Evolutionary conservation across 2,329 filamentous ascomycete genomes (phyloP).

Genomic region (Alternaria sp.): DNA sequence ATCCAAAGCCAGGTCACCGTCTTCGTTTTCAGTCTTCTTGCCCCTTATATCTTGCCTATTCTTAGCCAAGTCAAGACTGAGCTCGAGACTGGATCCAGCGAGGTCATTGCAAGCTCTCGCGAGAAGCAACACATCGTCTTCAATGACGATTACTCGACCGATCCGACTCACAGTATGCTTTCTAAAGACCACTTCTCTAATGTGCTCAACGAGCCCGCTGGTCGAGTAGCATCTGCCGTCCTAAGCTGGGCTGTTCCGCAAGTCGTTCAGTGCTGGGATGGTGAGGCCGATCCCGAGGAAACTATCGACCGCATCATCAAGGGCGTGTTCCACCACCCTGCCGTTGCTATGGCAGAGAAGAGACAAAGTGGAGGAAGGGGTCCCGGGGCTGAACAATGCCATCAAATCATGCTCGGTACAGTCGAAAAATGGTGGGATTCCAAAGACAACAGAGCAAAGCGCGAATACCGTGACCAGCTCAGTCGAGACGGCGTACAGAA

Average conservation of each 20-base stretch:
- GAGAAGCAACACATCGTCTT: constrained; percentile 89
- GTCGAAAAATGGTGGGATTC: constrained; percentile 84
- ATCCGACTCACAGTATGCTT: constrained; percentile 95
- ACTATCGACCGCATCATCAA: constrained; percentile 78
- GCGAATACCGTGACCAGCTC: constrained; percentile 76
- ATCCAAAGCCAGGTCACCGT: constrained; percentile 85
- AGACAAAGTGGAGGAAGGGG: constrained; percentile 51
- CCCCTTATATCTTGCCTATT: constrained; percentile 85
- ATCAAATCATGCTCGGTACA: constrained; percentile 77
- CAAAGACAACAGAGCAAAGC: constrained; percentile 68
- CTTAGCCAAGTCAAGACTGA: constrained; percentile 87
- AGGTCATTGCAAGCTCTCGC: constrained; percentile 85
- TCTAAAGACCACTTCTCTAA: constrained; percentile 96
- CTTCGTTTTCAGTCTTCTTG: constrained; percentile 91
- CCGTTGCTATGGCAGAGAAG: constrained; percentile 72
- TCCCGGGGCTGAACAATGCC: constrained; percentile 68
- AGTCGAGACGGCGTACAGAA: constrained; percentile 78
- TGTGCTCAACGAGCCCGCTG: constrained; percentile 85
- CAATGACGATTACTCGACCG: constrained; percentile 74
- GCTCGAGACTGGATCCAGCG: constrained; percentile 82
- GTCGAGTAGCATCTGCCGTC: constrained; percentile 79
- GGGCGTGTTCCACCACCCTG: constrained; percentile 88
- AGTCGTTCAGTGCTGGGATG: constrained; percentile 86
- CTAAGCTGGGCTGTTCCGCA: constrained; percentile 89
- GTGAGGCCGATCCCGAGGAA: constrained; percentile 75